These are phyloP conservation scores for Talaromyces pinophilus DNA, from an alignment of 2,329 filamentous ascomycete species.

Conservation along the genomic window DNA sequence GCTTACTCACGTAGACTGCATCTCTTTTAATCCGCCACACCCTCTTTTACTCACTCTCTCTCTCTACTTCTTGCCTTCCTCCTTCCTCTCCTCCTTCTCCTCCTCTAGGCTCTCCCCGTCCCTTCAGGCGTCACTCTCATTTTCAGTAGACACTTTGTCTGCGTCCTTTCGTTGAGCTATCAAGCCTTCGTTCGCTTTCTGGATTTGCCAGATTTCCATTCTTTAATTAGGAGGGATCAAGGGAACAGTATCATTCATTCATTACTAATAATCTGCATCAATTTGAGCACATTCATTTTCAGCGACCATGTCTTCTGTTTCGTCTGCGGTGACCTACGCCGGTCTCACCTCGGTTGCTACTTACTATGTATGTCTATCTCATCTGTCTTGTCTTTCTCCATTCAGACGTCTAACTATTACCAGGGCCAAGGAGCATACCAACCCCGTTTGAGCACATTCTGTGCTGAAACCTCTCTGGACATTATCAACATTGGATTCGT, in stretches of 20 bases:
- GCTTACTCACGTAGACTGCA: not conserved
- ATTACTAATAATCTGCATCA: slow-evolving; percentile 41
- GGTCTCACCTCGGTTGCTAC: slow-evolving; percentile 22
- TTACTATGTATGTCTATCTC: slow-evolving; percentile 19
- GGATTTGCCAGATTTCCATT: slow-evolving; percentile 42
- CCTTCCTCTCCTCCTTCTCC: not conserved
- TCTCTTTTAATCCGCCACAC: slow-evolving; percentile 6
- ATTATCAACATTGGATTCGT: slow-evolving; percentile 60
- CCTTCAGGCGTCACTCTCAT: slow-evolving; percentile 13
- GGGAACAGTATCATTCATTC: slow-evolving; percentile 24
- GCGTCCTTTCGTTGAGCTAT: slow-evolving; percentile 57
- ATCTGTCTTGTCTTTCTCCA: too few relatives aligned
- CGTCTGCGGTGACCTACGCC: slow-evolving; percentile 14
- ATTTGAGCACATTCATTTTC: slow-evolving; percentile 36
- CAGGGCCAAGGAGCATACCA: slow-evolving; percentile 57
- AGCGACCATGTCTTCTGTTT: slow-evolving; percentile 11
- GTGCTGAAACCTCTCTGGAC: slow-evolving; percentile 54
- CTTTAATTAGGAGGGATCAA: slow-evolving; percentile 33
- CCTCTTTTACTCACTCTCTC: slow-evolving; percentile 2
- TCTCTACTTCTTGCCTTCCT: slow-evolving; percentile 6
- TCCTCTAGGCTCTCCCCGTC: not conserved
- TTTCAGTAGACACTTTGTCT: slow-evolving; percentile 43
- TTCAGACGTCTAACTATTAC: slow-evolving; percentile 45
- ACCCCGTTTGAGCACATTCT: slow-evolving; percentile 52
- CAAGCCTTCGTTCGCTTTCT: slow-evolving; percentile 33